Base-by-base conservation (phyloP, 768 basidiomycete species). In the Kwoniella shandongensis region DNA sequence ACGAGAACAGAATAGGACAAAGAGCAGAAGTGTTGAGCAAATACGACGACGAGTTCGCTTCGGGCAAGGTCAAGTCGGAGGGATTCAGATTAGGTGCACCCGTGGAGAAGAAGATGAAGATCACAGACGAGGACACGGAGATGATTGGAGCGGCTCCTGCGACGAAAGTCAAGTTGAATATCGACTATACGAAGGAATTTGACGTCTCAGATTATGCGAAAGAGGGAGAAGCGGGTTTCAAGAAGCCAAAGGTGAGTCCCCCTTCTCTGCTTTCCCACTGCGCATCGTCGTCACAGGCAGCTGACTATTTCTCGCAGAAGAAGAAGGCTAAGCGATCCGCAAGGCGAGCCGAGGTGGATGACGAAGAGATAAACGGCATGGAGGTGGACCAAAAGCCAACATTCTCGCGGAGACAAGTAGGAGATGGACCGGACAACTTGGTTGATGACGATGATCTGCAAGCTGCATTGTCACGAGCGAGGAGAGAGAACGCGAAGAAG, bases 361-460 rank as follows among this genome's bases (percentile, higher is more conserved):
- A 78, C 20, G 75, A 72, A 32, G 82, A 82, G 32, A 81, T 82
- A 4, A 66, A 67, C 29, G 79, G 77, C 61, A 96, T 94, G 88
- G 84, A 89, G 29, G 83, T 92, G 52, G 93, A 96, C 69, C 79
- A 83, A 65, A 85, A 83, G 65, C 84, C 87, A n/a, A 79, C 84
- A 55, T 78, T 85, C 42, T 40, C 64, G 10, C 51, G 65, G 20
- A 84, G 86, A 58, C 81, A 86, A 64, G 80, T 80, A 63, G 82
- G 87, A 67, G 84, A 91, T 73, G 81, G 91, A 50, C 85, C 92
- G 73, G 81, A 82, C 67, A 94, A 94, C 78, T 90, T 96, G 77
- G 87, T 98, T 62, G 96, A 98, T 78, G 96, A 99, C 76, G 96
- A 99, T 76, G 96, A 99, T 70, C 83, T 99, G 40, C 93, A 97